Base-by-base conservation (phyloP, 371 early-diverging fungal species). In the Umbelopsis sp. region DNA sequence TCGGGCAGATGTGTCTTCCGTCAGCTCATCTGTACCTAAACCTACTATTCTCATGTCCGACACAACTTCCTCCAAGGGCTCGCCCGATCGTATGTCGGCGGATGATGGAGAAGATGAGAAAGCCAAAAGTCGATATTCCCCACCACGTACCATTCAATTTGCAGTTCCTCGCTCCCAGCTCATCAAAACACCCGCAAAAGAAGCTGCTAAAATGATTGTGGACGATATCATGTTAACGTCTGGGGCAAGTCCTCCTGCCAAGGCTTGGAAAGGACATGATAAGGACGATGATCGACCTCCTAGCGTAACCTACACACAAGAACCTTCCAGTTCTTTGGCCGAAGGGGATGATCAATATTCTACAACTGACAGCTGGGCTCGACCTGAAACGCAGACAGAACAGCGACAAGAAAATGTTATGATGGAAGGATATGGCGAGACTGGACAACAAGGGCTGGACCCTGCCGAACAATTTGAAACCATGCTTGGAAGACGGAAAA, bases 61-160 rank as follows among this genome's bases (percentile, higher is more conserved):
- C 32, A 57, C 57, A 35, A 57, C 57, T 18, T 57, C 57, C 18
- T 57, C 57, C 7, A 57, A 57, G 10, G 35, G 57, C 57, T 25
- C 35, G 11, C 57, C 57, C 5, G 57, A 57, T 6, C 57, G 35
- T 57, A 57, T 57, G 57, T 57, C 57, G 3, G 57, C 57, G 7
- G 57, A 57, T 35, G 57, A 57, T 16, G 57, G 57, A 35, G 57
- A 57, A 9, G 57, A 57, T 35, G 35, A 18, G 18, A 35, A 16
- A 29, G 11, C 4, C 11, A 57, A 57, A 35, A 35, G 35, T 48
- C 48, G n/a, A 29, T 57, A 57, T 35, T 83, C 83, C 16, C 81
- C 83, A 32, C 83, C 83, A 20, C 75, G 72, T 35, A 83, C 77
- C 0, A 70, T 79, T 16, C 77, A 78, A n/a, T 81, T 79, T 72